These are phyloP conservation scores for Solanum chacoense DNA, from an alignment of 305 asterid species.

Conservation along the genomic window DNA sequence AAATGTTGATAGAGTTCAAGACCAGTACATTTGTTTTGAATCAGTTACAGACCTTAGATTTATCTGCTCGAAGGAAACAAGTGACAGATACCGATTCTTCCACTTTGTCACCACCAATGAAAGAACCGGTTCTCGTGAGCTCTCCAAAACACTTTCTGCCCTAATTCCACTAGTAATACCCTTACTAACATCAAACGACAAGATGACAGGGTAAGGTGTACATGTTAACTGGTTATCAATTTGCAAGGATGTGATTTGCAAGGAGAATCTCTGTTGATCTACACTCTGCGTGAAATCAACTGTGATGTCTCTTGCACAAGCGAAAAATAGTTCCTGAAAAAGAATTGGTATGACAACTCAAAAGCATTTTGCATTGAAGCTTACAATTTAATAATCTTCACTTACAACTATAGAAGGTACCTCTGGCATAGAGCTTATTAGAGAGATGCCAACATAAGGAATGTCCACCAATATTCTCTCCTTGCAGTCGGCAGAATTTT, in stretches of 20 bases:
- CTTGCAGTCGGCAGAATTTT: slow-evolving; percentile 37
- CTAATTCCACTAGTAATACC: slow-evolving; percentile 23
- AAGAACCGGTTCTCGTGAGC: slow-evolving; percentile 61
- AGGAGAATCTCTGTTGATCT: slow-evolving; percentile 73
- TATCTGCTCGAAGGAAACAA: slow-evolving; percentile 77
- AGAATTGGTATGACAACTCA: slow-evolving; percentile 14
- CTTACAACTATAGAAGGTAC: slow-evolving; percentile 24
- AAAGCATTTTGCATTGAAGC: background rate
- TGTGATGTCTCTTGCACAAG: slow-evolving; percentile 61
- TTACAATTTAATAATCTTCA: background rate
- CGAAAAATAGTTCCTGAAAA: slow-evolving; percentile 82
- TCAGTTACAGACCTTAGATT: slow-evolving; percentile 56
- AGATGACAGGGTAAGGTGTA: slow-evolving; percentile 82
- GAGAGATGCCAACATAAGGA: slow-evolving; percentile 83
- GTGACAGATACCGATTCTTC: slow-evolving; percentile 62
- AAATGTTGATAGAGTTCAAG: background rate
- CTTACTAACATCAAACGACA: slow-evolving; percentile 61
- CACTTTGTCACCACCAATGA: slow-evolving; percentile 74
- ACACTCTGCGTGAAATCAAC: slow-evolving; percentile 61
- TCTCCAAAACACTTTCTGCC: slow-evolving; percentile 28
- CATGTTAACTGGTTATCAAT: slow-evolving; percentile 77
- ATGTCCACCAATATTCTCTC: slow-evolving; percentile 62
- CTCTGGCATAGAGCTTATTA: slow-evolving; percentile 85
- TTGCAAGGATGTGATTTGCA: slow-evolving; percentile 66
- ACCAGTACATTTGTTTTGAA: background rate